Base-by-base conservation (phyloP, 305 asterid species). In the Plantago lanceolata region DNA sequence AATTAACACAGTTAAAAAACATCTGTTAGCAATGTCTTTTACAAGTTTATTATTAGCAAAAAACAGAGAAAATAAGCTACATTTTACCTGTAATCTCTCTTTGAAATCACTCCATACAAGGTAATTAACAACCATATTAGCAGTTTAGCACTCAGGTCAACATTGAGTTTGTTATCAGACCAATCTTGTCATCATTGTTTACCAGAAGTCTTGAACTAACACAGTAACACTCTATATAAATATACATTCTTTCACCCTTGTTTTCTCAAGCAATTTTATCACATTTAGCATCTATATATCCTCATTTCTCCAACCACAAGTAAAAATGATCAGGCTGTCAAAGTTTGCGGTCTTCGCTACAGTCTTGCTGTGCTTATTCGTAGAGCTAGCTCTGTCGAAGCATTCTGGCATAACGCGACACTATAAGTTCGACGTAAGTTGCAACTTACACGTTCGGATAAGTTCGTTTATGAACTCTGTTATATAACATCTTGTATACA, bases 391-490 rank as follows among this genome's bases (percentile, higher is more conserved):
- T 28, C 49, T 69, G 16, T 76, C 85, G 51, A 76, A 76, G 61
- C 71, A 71, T 48, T 56, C 75, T 11, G 77, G 86, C 40, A 59
- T 55, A 47, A 83, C 87, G 8, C 79, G 86, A 59, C 85, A 78
- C 71, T 86, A 79, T 73, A 79, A 73, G 51, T 86, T 86, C 57
- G 75, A 86, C 16, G 90, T 81, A 73, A 18, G 76, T 51, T 20
- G 13, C 11, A 13, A n/a, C n/a, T 51, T 51, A 4, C 8, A 3
- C 18, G 4, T 50, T 53, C 9, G 5, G 19, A 12, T 26, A 17
- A 21, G 11, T 49, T 18, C 12, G 40, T 5, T 49, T 7, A 49
- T 18, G 16, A 17, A 4, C 4, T 49, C 6, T 49, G 55, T 17
- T 21, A n/a, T n/a, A n/a, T n/a, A 48, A 12, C 26, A 8, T 12